Evolutionary conservation across 768 basidiomycete genomes (phyloP).

Genomic region (Suillus discolor): DNA sequence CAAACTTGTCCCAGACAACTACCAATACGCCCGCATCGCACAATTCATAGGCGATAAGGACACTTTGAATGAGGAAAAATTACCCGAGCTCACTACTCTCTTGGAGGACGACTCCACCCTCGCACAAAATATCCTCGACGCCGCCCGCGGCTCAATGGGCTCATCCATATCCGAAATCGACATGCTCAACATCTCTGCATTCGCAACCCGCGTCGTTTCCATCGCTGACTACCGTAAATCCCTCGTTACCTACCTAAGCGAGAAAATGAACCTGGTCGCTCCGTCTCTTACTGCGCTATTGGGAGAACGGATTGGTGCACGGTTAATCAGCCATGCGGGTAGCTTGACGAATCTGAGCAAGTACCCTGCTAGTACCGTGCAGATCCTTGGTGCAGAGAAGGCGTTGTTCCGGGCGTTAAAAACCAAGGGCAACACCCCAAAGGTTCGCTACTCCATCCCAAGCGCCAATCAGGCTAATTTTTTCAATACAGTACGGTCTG

Average conservation of each 20-base stretch:
- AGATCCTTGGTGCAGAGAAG: slow-evolving; percentile 98
- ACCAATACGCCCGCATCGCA: slow-evolving; percentile 85
- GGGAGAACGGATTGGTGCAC: slow-evolving; percentile 90
- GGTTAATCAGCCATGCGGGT: slow-evolving; percentile 94
- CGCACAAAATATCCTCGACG: slow-evolving; percentile 94
- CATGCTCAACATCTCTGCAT: slow-evolving; percentile 92
- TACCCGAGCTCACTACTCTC: slow-evolving; percentile 76
- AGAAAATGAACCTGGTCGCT: slow-evolving; percentile 98
- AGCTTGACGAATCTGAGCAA: slow-evolving; percentile 96
- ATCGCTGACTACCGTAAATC: slow-evolving; percentile 94
- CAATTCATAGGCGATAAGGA: slow-evolving; percentile 93
- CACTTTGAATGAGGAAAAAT: slow-evolving; percentile 71
- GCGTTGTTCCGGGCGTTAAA: slow-evolving; percentile 96
- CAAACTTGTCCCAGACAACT: slow-evolving; percentile 90
- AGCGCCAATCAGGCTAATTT: not conserved
- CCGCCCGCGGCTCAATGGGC: slow-evolving; percentile 93
- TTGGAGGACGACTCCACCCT: slow-evolving; percentile 83
- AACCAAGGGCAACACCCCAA: slow-evolving; percentile 98
- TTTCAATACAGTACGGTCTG: slow-evolving; percentile 78
- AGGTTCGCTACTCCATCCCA: slow-evolving; percentile 46
- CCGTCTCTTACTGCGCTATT: slow-evolving; percentile 90
- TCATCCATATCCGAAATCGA: slow-evolving; percentile 89
- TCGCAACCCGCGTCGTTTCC: slow-evolving; percentile 88
- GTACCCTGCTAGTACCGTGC: slow-evolving; percentile 97
- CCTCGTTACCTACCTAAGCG: slow-evolving; percentile 81